Conservation (phyloP, 495 filamentous ascomycete genomes). For the Podospora conica region DNA sequence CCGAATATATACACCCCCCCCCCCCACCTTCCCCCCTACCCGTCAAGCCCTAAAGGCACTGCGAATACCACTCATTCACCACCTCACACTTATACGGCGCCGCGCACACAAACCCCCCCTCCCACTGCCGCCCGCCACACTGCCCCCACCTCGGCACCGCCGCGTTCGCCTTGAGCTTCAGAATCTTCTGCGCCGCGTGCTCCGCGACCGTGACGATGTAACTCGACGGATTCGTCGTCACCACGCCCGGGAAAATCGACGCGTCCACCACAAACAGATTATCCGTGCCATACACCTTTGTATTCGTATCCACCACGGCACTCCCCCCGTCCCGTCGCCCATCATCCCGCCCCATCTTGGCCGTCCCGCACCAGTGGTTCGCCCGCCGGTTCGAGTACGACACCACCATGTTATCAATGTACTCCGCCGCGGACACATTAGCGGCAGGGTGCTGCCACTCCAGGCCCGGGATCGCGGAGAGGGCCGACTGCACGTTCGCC, state of each 20-base stretch:
- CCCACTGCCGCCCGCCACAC: constrained; percentile 39
- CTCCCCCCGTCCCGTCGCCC: constrained; percentile 55
- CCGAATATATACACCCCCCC: background rate
- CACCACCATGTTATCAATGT: constrained; percentile 46
- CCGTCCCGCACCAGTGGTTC: constrained; percentile 65
- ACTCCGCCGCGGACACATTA: constrained; percentile 45
- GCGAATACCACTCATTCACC: constrained; percentile 26
- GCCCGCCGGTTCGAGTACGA: constrained; percentile 52
- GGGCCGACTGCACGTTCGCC: constrained; percentile 51
- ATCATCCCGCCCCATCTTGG: constrained; percentile 61
- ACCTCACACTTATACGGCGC: constrained; percentile 16
- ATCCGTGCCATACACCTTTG: constrained; percentile 64
- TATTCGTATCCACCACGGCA: constrained; percentile 65
- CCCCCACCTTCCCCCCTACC: background rate
- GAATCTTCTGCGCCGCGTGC: constrained; percentile 45
- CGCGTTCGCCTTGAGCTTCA: constrained; percentile 32
- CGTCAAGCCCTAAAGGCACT: constrained; percentile 25
- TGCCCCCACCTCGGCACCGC: constrained; percentile 24
- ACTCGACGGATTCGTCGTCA: constrained; percentile 54
- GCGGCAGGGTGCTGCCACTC: constrained; percentile 47
- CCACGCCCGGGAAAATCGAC: constrained; percentile 56
- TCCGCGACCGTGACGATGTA: constrained; percentile 56
- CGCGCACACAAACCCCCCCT: constrained; percentile 19
- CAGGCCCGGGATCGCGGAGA: constrained; percentile 47
- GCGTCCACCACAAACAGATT: constrained; percentile 63